Evolutionary conservation across 805 yeast species (phyloP), one percentile per base, ranked within the genome.

Genomic region (Teunomyces cretensis): DNA sequence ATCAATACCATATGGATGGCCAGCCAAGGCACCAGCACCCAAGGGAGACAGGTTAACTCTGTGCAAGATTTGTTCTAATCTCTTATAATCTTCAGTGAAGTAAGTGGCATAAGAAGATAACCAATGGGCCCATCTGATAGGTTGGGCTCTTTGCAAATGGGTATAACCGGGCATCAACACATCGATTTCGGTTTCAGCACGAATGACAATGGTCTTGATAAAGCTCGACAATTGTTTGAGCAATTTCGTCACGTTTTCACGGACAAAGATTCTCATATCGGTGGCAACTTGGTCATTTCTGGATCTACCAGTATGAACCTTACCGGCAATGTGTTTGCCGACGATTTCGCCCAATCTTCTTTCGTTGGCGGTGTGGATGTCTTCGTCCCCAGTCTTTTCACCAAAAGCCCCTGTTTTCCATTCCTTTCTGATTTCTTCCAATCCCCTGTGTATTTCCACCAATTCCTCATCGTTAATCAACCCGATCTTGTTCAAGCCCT

Each of bases 101-200:
- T 91, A 94, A 2, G 99, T 92, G 31, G 97, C 97, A 61, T 94
- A 92, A 64, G 89, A 83, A 54, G 92, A 81, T 54, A 94, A 75
- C 97, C 97, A 92, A 65, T 94, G 99, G 1, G 97, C 77, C 99
- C 99, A 94, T 71, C 99, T 82, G 61, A 94, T 94, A n/a, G 99
- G 99, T 70, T 91, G 99, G 1, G 98, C 98, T 65, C 96, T 86
- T 76, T 94, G 99, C 64, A 94, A 75, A 72, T 94, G 99, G 11
- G 99, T 94, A 73, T 94, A 94, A 36, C 99, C 99, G 9, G 99
- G 99, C 98, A 94, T 94, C 61, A 94, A 77, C 14, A 86, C 86
- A 56, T 86, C 96, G 48, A 94, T 87, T 70, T 94, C 99, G 28
- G 76, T 64, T 58, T 81, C 84, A 4, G 96, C 97, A 61, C 99